Conservation (phyloP, 352 stramenopile species). For the Phytophthora nicotianae region DNA sequence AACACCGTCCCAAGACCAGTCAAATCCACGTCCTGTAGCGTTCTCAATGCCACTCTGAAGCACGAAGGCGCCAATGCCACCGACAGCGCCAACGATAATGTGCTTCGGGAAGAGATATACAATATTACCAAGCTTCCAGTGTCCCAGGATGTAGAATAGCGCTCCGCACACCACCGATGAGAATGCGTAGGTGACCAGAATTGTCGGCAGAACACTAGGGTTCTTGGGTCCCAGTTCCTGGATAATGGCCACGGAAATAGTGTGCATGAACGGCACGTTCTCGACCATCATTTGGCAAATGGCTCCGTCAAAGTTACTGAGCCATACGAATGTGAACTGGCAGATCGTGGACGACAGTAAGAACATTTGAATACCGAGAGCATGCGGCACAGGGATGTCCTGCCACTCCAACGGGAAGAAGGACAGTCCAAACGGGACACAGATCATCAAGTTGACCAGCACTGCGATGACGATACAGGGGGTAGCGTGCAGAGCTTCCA, state of each 20-base stretch:
- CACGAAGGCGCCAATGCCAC: slow-evolving; percentile 91
- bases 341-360: slow-evolving; percentile 78
- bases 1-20: slow-evolving; percentile 59
- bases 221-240: slow-evolving; percentile 76
- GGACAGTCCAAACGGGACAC: slow-evolving; percentile 82
- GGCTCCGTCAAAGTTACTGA: slow-evolving; percentile 74
- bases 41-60: slow-evolving; percentile 88
- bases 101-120: slow-evolving; percentile 95
- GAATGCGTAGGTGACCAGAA: slow-evolving; percentile 92
- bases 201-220: slow-evolving; percentile 84
- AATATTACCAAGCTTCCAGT: slow-evolving; percentile 90
- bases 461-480: slow-evolving; percentile 75
- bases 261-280: slow-evolving; percentile 96
- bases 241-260: slow-evolving; percentile 87
- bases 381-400: slow-evolving; percentile 74
- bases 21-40: slow-evolving; percentile 69
- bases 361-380: slow-evolving; percentile 86
- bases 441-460: slow-evolving; percentile 89
- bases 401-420: slow-evolving; percentile 87
- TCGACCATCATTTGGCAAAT: slow-evolving; percentile 95
- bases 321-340: slow-evolving; percentile 81
- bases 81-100: slow-evolving; percentile 95
- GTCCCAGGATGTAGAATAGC: slow-evolving; percentile 90
- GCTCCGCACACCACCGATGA: slow-evolving; percentile 89
- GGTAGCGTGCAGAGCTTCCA: slow-evolving; percentile 43